Base-by-base conservation (phyloP, 129 eudicot species). In the Apium graveolens region DNA sequence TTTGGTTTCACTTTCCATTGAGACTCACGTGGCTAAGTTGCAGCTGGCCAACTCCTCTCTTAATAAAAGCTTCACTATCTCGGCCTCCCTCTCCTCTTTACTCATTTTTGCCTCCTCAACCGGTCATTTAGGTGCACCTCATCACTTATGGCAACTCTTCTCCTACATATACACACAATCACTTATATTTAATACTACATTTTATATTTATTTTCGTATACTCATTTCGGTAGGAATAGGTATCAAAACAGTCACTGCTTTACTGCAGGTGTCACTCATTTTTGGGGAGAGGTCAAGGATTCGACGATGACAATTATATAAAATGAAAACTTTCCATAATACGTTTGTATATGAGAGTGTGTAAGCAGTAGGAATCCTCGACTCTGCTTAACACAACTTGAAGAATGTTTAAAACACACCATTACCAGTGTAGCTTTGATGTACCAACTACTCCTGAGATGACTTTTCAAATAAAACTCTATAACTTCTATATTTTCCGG, bases 91-190 rank as follows among this genome's bases (percentile, higher is more conserved):
- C 68, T 60, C 68, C 68, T 60, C 68, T 60, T 60, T n/a, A 60
- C 48, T 26, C 68, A 60, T 60, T 60, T 60, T 24, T 60, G 68
- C 68, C 68, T n/a, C 66, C 66, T 9, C 68, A 11, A 60, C 68
- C 68, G 68, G 68, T 60, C 68, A n/a, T 60, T 60, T 60, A 60
- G 34, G 68, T 60, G 12, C 68, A 26, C 68, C 68, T 55, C 31
- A 55, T 55, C 31, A 55, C 46, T 43, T 43, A 38, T 38, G 41
- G 5, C 41, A 38, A 38, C 41, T 38, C 41, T 38, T 38, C 41
- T 38, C 41, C 41, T 38, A 5, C 41, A 38, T 38, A 38, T 4
- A 35, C 38, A 4, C 38, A 35, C 38, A 35, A 35, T 35, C 38
- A 4, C 4, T 1, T 4, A 35, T 38, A 38, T 38, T 3, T 38